These are phyloP conservation scores for Acrocalymma vagum DNA, from an alignment of 2,329 filamentous ascomycete genomes.

Conservation along the genomic window DNA sequence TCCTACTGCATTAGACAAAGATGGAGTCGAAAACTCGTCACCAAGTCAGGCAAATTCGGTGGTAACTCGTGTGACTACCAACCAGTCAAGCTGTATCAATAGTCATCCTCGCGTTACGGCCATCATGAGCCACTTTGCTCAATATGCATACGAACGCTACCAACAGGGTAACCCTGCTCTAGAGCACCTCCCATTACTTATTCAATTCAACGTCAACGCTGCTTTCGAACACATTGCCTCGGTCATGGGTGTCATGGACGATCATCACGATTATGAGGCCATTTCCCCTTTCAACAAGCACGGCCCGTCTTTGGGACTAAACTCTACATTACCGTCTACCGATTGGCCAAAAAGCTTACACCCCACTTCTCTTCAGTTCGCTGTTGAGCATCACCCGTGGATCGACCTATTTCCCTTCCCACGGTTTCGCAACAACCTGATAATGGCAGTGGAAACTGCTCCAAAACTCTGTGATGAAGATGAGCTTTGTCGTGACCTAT, in stretches of 20 bases:
- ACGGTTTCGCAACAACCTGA: conserved; percentile 46
- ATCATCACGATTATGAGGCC: conserved; percentile 18
- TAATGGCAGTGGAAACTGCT: conserved; percentile 41
- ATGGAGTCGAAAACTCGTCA: too few relatives aligned
- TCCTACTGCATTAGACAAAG: too few relatives aligned
- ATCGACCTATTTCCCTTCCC: conserved; percentile 46
- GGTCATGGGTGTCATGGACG: conserved; percentile 13
- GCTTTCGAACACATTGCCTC: conserved; percentile 18
- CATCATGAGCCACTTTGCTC: conserved; percentile 21
- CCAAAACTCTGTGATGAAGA: conserved; percentile 17
- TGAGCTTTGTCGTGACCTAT: conserved; percentile 11
- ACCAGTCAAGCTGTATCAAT: too few relatives aligned
- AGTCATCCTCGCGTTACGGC: conserved; percentile 17
- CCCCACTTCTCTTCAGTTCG: conserved; percentile 49
- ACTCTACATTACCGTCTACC: background rate
- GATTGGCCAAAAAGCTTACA: conserved; percentile 1
- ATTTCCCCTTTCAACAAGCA: conserved; percentile 24
- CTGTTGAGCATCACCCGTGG: conserved; percentile 49
- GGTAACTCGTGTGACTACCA: too few relatives aligned
- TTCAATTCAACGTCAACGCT: conserved; percentile 19
- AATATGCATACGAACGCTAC: conserved; percentile 26
- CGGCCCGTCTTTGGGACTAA: background rate
- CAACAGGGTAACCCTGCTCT: conserved; percentile 18
- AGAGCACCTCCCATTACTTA: conserved; percentile 18
- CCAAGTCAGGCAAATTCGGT: too few relatives aligned